Base-by-base conservation (phyloP, 768 basidiomycete species). In the Panus rudis region DNA sequence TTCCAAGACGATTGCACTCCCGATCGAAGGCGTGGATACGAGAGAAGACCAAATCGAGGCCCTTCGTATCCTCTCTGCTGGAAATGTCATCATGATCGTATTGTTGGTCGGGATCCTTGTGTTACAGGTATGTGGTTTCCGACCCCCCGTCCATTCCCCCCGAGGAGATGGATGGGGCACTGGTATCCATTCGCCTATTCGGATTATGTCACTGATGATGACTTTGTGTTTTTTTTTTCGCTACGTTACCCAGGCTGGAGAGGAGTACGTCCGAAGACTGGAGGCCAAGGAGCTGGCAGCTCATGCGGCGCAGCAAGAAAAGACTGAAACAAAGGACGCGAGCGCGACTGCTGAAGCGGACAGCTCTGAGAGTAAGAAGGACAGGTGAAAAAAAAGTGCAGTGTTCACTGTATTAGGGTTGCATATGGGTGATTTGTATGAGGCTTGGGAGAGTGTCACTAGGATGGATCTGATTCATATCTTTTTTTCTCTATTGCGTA, bases 21-120 rank as follows among this genome's bases (percentile, higher is more conserved):
- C 86, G 12, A 52, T 65, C 35, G 58, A 60, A 24, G 63, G 59
- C 41, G 69, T 63, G 12, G 83, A 88, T 47, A 80, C 80, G 21
- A 64, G 70, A 17, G 66, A 64, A 16, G 86, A 90, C 60, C 78
- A 76, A 50, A 61, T 86, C 45, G 82, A 91, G 55, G 88, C 92
- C 16, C 68, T 97, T 59, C 77, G 77, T 41, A 71, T 96, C 4
- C 68, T 94, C 19, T 79, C 84, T 21, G 93, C 93, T 5, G 92
- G 83, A 8, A 94, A 96, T 57, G 76, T 87, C 38, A 82, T 97
- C 46, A 81, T 91, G 41, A 79, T 82, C 41, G 68, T 79, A 6
- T 71, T 79, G 39, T 70, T 92, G 12, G 72, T 73, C 16, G 75
- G 72, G 8, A 72, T 92, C 41, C 69, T 92, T 17, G 57, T 66